Base-by-base conservation (phyloP, 306 rosid genomes). In the Benincasa hispida region DNA sequence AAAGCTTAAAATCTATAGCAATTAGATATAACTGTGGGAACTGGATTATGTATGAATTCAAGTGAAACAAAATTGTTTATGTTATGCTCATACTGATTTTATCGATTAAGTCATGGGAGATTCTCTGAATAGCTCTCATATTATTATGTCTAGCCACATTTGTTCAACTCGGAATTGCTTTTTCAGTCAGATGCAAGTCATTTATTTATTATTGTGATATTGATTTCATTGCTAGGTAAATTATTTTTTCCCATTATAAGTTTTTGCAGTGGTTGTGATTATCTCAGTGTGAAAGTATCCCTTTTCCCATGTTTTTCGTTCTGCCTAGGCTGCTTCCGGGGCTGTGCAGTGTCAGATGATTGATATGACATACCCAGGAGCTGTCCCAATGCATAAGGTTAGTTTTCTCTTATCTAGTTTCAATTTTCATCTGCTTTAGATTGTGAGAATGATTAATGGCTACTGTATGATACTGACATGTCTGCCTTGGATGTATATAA, bases 371-470 rank as follows among this genome's bases (percentile, higher is more conserved):
- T 86, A 87, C 83, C 93, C 90, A 2, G 98, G 97, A 70, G 90
- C 81, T 77, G 98, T 93, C 85, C 98, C 98, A 81, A 93, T 93
- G 97, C 97, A 93, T 87, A 93, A 91, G 92, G 98, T 91, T n/a
- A 65, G 96, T 87, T 24, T 55, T 14, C 15, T 75, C 27, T 19
- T 59, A 57, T 58, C n/a, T 25, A 12, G 60, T 75, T 54, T 14
- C 39, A 57, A 9, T 27, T 56, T 21, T 58, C 35, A 68, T 68
- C 74, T 67, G 32, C 74, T 39, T 67, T 22, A 5, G 39, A 42
- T 22, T 76, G 14, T 37, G 51, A 25, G 69, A 39, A 22, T 25
- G 10, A 17, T 42, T 27, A 15, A 37, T 28, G 75, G 42, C 19
- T 80, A 79, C 69, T 24, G 50, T 37, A 10, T 56, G 76, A 15